Percentiles rank a stretch among this genome's conserved stretches.
Conservation (phyloP, 2,329 filamentous ascomycete genomes). For the Tolypocladium inflatum region DNA sequence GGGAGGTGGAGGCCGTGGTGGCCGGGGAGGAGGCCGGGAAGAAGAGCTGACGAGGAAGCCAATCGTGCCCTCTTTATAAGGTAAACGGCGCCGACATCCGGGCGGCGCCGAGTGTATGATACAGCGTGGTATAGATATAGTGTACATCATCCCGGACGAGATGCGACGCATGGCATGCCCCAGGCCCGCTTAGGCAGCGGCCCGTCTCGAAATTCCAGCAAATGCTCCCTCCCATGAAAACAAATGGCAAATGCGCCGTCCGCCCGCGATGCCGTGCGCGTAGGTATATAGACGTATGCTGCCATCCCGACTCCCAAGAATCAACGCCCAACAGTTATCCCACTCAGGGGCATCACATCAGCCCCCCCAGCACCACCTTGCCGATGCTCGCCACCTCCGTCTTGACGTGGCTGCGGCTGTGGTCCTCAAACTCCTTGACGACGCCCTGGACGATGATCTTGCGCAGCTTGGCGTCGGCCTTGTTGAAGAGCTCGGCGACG, state of each 20-base stretch:
- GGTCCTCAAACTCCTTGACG: conserved; percentile 88
- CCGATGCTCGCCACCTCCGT: conserved; percentile 77
- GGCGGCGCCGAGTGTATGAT: neutral
- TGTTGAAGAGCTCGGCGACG: conserved; percentile 78
- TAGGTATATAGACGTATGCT: neutral
- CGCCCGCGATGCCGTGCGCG: neutral
- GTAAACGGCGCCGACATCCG: neutral
- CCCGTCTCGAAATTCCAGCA: neutral
- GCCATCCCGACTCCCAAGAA: too few relatives aligned
- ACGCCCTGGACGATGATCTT: conserved; percentile 84
- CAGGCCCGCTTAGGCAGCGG: too few relatives aligned
- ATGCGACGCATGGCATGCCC: neutral
- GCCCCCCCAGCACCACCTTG: conserved; percentile 78
- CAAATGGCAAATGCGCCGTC: neutral
- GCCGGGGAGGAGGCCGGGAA: conserved; percentile 43
- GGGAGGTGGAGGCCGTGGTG: conserved; percentile 64
- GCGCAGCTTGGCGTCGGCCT: conserved; percentile 75
- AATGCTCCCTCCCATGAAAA: neutral
- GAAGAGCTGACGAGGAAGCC: neutral
- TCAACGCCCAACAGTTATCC: too few relatives aligned
- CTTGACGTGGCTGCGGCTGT: conserved; percentile 65
- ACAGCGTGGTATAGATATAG: neutral
- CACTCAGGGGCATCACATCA: conserved; percentile 55
- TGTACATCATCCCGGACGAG: neutral
- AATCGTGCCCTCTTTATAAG: too few relatives aligned